Evolutionary conservation across 768 basidiomycete genomes (phyloP), one percentile per base, ranked within the genome.

Genomic region (Plicaturopsis crispa): DNA sequence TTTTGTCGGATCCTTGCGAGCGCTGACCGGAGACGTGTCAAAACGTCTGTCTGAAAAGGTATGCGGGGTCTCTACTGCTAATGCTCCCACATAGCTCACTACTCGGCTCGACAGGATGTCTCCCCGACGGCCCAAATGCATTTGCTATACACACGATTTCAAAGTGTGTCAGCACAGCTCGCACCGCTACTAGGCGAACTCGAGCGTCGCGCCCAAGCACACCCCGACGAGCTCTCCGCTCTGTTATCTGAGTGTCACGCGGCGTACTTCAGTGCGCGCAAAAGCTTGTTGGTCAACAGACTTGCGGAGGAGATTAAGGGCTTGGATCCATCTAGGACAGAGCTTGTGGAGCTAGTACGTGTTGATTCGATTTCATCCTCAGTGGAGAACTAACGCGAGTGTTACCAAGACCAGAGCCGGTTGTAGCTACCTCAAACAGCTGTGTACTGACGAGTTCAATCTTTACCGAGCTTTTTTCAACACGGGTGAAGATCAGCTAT

Each of bases 71-170:
- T 42, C 34, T 26, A 33, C 20, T 16, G 19, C 11, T 20, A 16
- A 19, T 13, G 28, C 13, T 35, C 34, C 32, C 16, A 18, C 22
- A 34, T 31, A 37, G n/a, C n/a, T n/a, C n/a, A n/a, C n/a, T n/a
- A 33, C 40, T 39, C 7, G 31, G 16, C 38, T 46, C 11, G 24
- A 40, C 26, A 90, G 84, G 78, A 85, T 47, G 69, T 93, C 33
- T 87, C 89, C 5, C 60, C 72, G 22, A 86, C 85, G 18, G 85
- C 89, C 0, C 81, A 85, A 55, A 72, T 67, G 53, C 88, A 92
- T 49, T 73, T 98, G 4, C 67, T 98, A 2, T 98, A 97, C 61
- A 84, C 89, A 11, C 83, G 94, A 38, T 97, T 97, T 60, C 64
- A 67, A 24, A 74, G 77, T 13, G 73, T 89, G 1, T 73, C 90